These are phyloP conservation scores for Coemansia sp. DNA, from an alignment of 192 early-diverging fungal genomes.

Conservation along the genomic window DNA sequence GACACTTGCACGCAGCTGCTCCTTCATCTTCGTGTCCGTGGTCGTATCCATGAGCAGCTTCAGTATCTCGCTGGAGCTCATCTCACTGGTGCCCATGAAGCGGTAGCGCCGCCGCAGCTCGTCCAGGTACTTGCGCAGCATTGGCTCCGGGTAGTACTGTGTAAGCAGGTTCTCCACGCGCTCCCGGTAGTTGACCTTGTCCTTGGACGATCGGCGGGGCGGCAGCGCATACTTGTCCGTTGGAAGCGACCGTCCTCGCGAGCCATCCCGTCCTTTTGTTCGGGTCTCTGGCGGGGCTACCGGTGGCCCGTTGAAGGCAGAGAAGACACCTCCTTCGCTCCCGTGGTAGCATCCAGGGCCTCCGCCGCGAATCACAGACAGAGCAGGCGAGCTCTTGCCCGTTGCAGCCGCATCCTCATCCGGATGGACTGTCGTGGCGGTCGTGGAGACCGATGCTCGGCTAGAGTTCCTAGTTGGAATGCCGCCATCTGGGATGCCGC, in stretches of 20 bases:
- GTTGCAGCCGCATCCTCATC: constrained; percentile 12
- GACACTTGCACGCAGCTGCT: constrained; percentile 51
- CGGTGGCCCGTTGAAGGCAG: constrained; percentile 48
- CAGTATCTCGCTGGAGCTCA: constrained; percentile 43
- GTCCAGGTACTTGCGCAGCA: constrained; percentile 46
- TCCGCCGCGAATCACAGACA: constrained; percentile 47
- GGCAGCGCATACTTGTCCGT: constrained; percentile 27
- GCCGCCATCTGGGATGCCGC: constrained; percentile 41
- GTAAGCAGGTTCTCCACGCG: constrained; percentile 46
- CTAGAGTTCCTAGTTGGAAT: constrained; percentile 13
- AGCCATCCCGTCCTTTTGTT: constrained; percentile 4
- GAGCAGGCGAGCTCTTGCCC: constrained; percentile 16
- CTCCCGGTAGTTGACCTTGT: constrained; percentile 51
- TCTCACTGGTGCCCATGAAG: constrained; percentile 50
- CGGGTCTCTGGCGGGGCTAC: constrained; percentile 44
- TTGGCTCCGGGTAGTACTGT: constrained; percentile 45
- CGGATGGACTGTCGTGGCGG: constrained; percentile 4
- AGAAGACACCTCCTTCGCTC: constrained; percentile 17
- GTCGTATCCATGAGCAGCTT: constrained; percentile 38
- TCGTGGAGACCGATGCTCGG: constrained; percentile 8
- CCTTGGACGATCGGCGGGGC: constrained; percentile 31
- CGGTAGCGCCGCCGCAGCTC: constrained; percentile 52
- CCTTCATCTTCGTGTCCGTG: constrained; percentile 37
- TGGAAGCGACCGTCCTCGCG: constrained; percentile 23
- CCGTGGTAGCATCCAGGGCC: constrained; percentile 17